These are phyloP conservation scores for Aspergillus amoenus DNA, from an alignment of 2,329 filamentous ascomycete genomes.

Conservation along the genomic window DNA sequence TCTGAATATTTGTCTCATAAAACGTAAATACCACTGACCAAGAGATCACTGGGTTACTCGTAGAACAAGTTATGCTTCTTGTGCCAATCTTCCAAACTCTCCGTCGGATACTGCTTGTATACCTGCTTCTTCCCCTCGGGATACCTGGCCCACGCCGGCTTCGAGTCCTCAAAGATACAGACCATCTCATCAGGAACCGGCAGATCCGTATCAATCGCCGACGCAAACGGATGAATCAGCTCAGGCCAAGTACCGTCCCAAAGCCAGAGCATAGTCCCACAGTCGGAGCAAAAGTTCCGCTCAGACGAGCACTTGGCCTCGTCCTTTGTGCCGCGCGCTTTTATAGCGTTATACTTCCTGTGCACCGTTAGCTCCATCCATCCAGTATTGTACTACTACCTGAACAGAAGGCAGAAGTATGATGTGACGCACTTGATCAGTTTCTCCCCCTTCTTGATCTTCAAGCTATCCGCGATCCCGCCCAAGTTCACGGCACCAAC, in stretches of 20 bases:
- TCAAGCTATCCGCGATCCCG: conserved; percentile 43
- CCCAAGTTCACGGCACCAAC: conserved; percentile 49
- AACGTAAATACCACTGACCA: background rate
- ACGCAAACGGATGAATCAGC: conserved; percentile 51
- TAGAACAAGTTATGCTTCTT: conserved; percentile 42
- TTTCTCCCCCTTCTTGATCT: conserved; percentile 43
- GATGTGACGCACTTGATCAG: conserved; percentile 42
- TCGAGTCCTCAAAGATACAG: conserved; percentile 45
- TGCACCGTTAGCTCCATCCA: background rate
- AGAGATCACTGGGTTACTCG: conserved; percentile 20
- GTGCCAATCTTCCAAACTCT: conserved; percentile 49
- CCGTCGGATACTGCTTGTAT: conserved; percentile 37
- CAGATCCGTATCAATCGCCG: conserved; percentile 50
- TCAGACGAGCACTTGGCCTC: conserved; percentile 43
- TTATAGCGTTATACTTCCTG: conserved; percentile 47
- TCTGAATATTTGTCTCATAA: background rate
- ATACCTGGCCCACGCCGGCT: conserved; percentile 49
- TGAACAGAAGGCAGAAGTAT: too few species aligned
- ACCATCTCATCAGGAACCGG: conserved; percentile 49
- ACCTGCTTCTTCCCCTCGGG: conserved; percentile 49
- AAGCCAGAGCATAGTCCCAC: conserved; percentile 49
- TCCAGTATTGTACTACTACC: background rate
- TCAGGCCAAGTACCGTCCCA: conserved; percentile 50
- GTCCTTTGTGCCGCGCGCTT: conserved; percentile 42
- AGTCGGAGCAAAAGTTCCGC: conserved; percentile 49